Percentiles rank a stretch among this genome's conserved stretches.
These are phyloP conservation scores for Tuber aestivum DNA, from an alignment of 495 filamentous ascomycete species.

Conservation along the genomic window DNA sequence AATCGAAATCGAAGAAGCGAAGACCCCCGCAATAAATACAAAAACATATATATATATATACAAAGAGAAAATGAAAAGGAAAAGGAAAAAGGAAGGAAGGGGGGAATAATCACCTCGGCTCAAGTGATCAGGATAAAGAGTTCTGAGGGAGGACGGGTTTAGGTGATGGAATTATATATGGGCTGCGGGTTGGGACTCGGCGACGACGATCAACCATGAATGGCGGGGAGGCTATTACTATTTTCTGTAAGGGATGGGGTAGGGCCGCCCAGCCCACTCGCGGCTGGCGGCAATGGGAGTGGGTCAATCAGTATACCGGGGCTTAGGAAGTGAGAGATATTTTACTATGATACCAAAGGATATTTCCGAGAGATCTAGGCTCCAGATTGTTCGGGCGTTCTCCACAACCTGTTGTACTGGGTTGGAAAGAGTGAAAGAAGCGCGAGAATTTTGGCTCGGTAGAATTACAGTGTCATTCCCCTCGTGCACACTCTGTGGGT, in stretches of 20 bases:
- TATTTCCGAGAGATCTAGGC: background rate
- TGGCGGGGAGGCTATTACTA: background rate
- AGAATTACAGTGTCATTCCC: background rate
- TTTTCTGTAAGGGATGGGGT: background rate
- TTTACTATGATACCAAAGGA: background rate
- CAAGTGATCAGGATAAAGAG: background rate
- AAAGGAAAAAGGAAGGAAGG: background rate
- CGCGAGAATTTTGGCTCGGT: background rate
- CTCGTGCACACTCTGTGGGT: background rate
- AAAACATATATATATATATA: no score
- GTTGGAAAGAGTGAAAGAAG: background rate
- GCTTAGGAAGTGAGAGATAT: background rate
- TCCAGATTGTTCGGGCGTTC: background rate
- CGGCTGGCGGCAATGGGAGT: background rate
- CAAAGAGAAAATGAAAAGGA: no score
- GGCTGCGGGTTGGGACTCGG: background rate
- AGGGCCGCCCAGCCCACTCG: background rate
- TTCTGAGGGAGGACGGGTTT: background rate
- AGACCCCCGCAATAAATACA: background rate
- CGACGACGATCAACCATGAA: background rate
- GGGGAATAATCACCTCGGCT: background rate
- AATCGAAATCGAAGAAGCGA: background rate
- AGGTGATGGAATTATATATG: background rate
- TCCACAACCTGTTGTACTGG: background rate
- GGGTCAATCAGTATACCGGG: background rate